Evolutionary conservation across 345 rosid genomes (phyloP).

Genomic region (Citrus medica): DNA sequence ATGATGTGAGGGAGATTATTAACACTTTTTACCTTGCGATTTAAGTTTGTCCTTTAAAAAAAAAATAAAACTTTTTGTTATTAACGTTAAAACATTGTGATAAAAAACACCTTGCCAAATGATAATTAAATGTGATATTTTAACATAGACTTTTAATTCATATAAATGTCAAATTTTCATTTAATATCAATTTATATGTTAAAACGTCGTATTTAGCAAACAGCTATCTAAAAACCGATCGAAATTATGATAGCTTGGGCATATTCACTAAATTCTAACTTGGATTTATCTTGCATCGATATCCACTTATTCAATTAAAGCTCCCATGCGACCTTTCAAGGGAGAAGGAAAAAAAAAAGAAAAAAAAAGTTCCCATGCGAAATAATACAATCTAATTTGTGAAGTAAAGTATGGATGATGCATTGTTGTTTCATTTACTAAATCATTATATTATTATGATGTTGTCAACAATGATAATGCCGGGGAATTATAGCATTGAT

Average conservation of each 20-base stretch:
- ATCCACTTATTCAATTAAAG: not conserved
- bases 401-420: conserved; percentile 18
- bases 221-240: not conserved
- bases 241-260: not conserved
- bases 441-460: conserved; percentile 9
- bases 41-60: too few relatives aligned
- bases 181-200: too few relatives aligned
- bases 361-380: conserved; percentile 9
- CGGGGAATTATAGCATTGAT: not conserved
- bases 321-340: not conserved
- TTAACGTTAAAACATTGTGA: not conserved
- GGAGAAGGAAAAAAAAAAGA: too few relatives aligned
- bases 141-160: too few relatives aligned
- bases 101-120: too few relatives aligned
- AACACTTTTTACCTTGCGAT: too few relatives aligned
- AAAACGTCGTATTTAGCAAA: too few relatives aligned
- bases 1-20: too few relatives aligned
- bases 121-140: not conserved
- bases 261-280: not conserved
- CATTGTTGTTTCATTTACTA: not conserved
- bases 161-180: not conserved
- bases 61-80: too few relatives aligned
- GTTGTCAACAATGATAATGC: conserved; percentile 27
- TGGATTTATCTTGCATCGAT: not conserved
- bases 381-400: conserved; percentile 8